Evolutionary conservation across 306 rosid species (phyloP), one percentile per base, ranked within the genome.

Genomic region (Arachis hypogaea): DNA sequence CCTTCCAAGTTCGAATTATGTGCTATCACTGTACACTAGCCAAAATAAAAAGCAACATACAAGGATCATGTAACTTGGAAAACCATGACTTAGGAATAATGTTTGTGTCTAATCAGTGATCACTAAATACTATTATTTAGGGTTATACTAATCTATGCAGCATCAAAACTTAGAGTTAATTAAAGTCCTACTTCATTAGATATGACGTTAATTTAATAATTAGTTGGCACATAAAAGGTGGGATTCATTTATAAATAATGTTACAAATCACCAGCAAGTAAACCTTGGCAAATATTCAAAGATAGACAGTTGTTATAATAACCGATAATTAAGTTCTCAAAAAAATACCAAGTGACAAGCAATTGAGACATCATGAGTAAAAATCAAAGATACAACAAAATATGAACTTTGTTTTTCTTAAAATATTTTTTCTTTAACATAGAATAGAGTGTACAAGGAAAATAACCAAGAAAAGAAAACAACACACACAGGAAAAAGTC

Each of bases 361-460:
- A 14, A 14, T 14, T 14, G 14, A 14, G 14, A 14, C 14, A 14
- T 14, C 14, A 14, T 14, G 14, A 14, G 14, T 14, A 14, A 14
- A 14, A 14, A 14, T 14, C 14, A 14, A 14, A 14, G 14, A 14
- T 14, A 14, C 14, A 14, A 14, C 14, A 14, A 14, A 14, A 14
- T 14, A 14, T 14, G 14, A 14, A 14, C 14, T 14, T 14, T 14
- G 1, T 45, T 36, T 46, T 29, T 42, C 44, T 9, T 4, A 7
- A 28, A 60, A 60, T 18, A 49, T 38, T 66, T 47, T 51, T 5
- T 33, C 57, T 40, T 59, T n/a, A 66, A 79, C 42, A 76, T 5
- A 14, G 2, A 33, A 67, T 30, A 36, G 62, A 38, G 14, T 14
- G 43, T 69, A 56, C 41, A 33, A 58, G 14, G 43, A 67, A 36